Evolutionary conservation across 1,139 yeast species (phyloP).

Genomic region (Yamadazyma diospyri): DNA sequence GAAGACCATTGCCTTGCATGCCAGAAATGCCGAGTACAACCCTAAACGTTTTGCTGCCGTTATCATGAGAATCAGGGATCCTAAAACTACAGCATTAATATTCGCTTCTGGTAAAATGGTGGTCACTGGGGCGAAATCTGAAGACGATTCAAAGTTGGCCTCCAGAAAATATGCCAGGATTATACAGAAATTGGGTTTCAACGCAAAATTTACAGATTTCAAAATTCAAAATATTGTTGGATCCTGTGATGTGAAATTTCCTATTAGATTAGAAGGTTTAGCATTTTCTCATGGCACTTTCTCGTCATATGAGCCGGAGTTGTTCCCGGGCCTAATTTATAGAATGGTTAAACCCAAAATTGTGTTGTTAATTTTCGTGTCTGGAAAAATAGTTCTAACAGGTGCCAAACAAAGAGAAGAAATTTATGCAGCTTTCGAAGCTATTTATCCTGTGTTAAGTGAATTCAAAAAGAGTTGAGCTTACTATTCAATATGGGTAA

Average conservation of each 20-base stretch:
- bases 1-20: constrained; percentile 96
- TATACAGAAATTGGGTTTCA: constrained; percentile 95
- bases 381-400: constrained; percentile 95
- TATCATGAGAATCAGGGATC: constrained; percentile 98
- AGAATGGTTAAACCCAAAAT: constrained; percentile 99
- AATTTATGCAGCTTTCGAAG: constrained; percentile 96
- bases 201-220: constrained; percentile 93
- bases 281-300: constrained; percentile 99
- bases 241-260: constrained; percentile 97
- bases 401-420: constrained; percentile 99
- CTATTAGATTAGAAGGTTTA: constrained; percentile 94
- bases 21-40: constrained; percentile 98
- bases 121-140: constrained; percentile 98
- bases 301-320: constrained; percentile 97
- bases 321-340: constrained; percentile 96
- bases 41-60: constrained; percentile 99
- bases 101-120: constrained; percentile 99
- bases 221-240: constrained; percentile 98
- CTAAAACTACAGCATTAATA: constrained; percentile 95
- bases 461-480: constrained; percentile 83
- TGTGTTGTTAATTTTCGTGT: constrained; percentile 90
- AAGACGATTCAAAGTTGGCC: constrained; percentile 95
- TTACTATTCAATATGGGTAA: no score
- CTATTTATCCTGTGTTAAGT: constrained; percentile 95
- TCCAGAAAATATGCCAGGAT: constrained; percentile 97